These are phyloP conservation scores for Colletotrichum navitas DNA, from an alignment of 2,329 filamentous ascomycete genomes.

Conservation along the genomic window DNA sequence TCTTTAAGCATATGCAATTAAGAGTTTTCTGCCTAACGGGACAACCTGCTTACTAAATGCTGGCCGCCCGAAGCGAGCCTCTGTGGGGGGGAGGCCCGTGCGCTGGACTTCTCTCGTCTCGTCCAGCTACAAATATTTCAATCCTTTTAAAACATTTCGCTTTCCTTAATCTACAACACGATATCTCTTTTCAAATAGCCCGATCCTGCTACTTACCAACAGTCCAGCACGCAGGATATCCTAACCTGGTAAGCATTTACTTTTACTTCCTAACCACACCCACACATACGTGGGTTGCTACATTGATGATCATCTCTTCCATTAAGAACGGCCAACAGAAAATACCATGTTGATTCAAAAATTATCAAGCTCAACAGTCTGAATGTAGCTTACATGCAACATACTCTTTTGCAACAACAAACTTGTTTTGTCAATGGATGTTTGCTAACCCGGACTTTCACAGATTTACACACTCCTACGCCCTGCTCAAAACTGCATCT, in stretches of 20 bases:
- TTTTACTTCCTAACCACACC: not conserved
- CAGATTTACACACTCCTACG: not conserved
- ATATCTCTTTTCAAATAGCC: not conserved
- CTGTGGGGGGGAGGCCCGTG: constrained; percentile 14
- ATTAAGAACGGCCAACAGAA: constrained; percentile 44
- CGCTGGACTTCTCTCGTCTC: not conserved
- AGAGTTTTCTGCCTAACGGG: not conserved
- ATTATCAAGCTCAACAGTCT: constrained; percentile 44
- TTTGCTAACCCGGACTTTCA: not conserved
- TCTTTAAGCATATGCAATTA: not conserved
- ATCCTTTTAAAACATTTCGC: not conserved
- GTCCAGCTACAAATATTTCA: constrained; percentile 19
- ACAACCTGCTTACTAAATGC: not conserved
- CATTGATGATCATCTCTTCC: constrained; percentile 41
- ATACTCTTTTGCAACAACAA: not conserved
- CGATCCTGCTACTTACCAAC: not conserved
- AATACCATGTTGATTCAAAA: constrained; percentile 40
- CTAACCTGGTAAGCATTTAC: not conserved
- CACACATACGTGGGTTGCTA: constrained; percentile 11
- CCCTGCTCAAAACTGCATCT: not conserved
- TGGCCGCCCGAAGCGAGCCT: constrained; percentile 1
- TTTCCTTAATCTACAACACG: not conserved
- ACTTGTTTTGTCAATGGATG: not conserved
- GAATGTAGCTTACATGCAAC: constrained; percentile 22
- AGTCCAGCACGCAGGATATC: not conserved